Conservation (phyloP, 23 red algal genomes). For the Agarophyton chilense region DNA sequence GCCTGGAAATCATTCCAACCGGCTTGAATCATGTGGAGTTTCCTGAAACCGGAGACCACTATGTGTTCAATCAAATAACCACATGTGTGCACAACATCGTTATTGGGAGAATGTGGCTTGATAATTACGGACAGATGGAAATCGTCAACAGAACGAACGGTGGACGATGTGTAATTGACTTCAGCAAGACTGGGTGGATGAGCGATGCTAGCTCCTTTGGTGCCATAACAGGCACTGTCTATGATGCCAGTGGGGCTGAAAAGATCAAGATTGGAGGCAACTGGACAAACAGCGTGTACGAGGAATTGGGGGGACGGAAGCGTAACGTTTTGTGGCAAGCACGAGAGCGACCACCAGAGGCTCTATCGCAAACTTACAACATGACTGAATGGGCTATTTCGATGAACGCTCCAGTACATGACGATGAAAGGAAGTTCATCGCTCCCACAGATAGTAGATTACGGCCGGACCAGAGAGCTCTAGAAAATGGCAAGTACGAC, state of each 20-base stretch:
- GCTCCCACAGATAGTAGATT: constrained; percentile 79
- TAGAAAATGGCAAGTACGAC: constrained; percentile 59
- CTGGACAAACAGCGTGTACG: constrained; percentile 67
- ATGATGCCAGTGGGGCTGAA: constrained; percentile 51
- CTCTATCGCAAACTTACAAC: constrained; percentile 53
- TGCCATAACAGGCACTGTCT: constrained; percentile 57
- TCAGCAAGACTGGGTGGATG: constrained; percentile 71
- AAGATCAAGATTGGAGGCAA: constrained; percentile 58
- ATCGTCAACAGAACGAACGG: constrained; percentile 83
- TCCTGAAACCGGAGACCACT: constrained; percentile 85
- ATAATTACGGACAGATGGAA: constrained; percentile 97
- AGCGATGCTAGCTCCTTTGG: constrained; percentile 58
- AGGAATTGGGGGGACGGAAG: constrained; percentile 40
- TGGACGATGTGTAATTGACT: constrained; percentile 51
- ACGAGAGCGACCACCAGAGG: constrained; percentile 20
- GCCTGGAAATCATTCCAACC: constrained; percentile 90
- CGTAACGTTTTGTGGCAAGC: constrained; percentile 58
- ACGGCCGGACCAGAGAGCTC: constrained; percentile 80
- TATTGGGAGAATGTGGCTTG: constrained; percentile 94
- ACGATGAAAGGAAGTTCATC: constrained; percentile 55
- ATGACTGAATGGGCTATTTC: constrained; percentile 65
- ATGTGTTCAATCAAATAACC: constrained; percentile 82
- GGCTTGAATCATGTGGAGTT: constrained; percentile 90
- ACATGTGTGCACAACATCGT: constrained; percentile 99
- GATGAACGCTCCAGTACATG: constrained; percentile 59